Evolutionary conservation across 345 rosid species (phyloP).

Genomic region (Geranium brycei): DNA sequence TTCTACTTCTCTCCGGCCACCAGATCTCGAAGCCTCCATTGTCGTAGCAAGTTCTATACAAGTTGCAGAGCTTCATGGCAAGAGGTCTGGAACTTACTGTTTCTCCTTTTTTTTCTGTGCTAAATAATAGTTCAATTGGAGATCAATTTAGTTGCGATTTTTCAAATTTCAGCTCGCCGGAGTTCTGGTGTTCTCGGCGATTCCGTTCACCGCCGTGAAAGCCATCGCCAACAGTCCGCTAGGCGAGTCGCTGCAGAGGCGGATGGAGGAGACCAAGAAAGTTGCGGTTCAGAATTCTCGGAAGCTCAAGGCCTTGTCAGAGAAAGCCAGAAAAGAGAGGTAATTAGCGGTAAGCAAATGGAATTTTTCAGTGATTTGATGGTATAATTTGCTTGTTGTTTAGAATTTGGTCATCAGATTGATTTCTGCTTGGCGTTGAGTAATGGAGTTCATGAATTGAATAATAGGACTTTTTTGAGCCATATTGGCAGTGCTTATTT

Average conservation of each 20-base stretch:
- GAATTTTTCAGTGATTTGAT: too few relatives aligned
- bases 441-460: too few relatives aligned
- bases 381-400: too few relatives aligned
- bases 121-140: neutral
- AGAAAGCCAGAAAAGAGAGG: constrained; percentile 66
- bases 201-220: constrained; percentile 83
- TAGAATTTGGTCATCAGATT: too few relatives aligned
- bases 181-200: constrained; percentile 76
- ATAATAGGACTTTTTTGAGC: too few relatives aligned
- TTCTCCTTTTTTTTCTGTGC: neutral
- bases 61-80: constrained; percentile 77
- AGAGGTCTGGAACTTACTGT: constrained; percentile 31
- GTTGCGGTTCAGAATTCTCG: constrained; percentile 43
- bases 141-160: neutral
- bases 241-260: constrained; percentile 56
- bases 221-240: constrained; percentile 82
- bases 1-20: too few relatives aligned
- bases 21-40: too few relatives aligned
- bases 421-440: too few relatives aligned
- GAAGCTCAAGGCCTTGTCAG: constrained; percentile 45
- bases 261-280: constrained; percentile 59
- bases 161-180: constrained; percentile 49
- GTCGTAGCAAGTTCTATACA: constrained; percentile 8
- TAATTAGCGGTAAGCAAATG: constrained; percentile 15
- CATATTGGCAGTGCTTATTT: too few relatives aligned